Evolutionary conservation across 2,329 filamentous ascomycete genomes (phyloP).

Genomic region (Fusarium sp.): DNA sequence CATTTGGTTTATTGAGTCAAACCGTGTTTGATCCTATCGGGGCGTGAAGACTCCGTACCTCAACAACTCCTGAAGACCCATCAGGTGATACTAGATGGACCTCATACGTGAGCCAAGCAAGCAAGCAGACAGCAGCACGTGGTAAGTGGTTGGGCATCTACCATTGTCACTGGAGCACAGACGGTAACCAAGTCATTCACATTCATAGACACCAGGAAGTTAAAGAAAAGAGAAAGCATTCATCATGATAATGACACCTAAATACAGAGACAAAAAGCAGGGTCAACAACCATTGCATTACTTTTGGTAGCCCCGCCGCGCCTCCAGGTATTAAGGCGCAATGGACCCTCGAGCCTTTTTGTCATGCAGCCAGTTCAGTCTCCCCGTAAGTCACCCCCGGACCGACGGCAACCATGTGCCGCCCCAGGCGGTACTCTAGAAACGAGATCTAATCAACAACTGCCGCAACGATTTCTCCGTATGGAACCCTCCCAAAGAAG

Average conservation of each 20-base stretch:
- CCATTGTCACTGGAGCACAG: neutral
- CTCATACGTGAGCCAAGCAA: neutral
- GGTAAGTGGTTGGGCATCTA: neutral
- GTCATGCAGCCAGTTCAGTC: conserved; percentile 50
- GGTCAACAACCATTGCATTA: conserved; percentile 55
- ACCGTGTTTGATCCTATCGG: neutral
- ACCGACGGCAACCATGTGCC: conserved; percentile 41
- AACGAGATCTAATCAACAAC: conserved; percentile 56
- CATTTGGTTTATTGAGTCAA: neutral
- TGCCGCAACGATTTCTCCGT: conserved; percentile 50
- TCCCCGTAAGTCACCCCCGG: conserved; percentile 47
- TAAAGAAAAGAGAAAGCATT: conserved; percentile 42
- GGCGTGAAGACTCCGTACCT: neutral
- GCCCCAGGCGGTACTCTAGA: conserved; percentile 51
- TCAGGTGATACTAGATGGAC: neutral
- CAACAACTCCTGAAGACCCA: neutral
- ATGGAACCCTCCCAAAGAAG: conserved; percentile 46
- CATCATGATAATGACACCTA: conserved; percentile 53
- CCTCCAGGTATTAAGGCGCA: conserved; percentile 53
- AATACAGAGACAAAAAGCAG: conserved; percentile 52
- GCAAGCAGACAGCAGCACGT: neutral
- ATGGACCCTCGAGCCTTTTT: conserved; percentile 54
- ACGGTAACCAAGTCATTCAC: neutral
- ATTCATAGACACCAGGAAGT: conserved; percentile 7
- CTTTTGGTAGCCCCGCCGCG: conserved; percentile 56